These are phyloP conservation scores for Erodium moschatum DNA, from an alignment of 441 rosid genomes.

Conservation along the genomic window DNA sequence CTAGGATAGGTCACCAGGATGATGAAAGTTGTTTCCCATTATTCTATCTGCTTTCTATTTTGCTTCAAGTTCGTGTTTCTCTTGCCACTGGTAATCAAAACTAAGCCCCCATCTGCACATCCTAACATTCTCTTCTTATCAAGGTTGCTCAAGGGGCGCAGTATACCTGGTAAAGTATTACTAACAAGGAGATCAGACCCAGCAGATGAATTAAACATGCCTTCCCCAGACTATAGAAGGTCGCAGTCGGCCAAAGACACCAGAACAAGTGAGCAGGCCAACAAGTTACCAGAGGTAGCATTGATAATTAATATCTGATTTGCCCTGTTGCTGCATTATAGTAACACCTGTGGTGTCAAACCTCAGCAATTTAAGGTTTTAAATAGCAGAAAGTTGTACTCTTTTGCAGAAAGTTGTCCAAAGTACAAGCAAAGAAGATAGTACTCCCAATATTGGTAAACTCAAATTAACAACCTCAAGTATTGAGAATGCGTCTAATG, in stretches of 20 bases:
- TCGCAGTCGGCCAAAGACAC: slow-evolving; percentile 71
- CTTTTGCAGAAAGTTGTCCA: slow-evolving; percentile 44
- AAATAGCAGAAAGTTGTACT: slow-evolving; percentile 10
- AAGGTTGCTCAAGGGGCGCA: slow-evolving; percentile 86
- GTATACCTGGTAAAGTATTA: slow-evolving; percentile 87
- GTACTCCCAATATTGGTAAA: slow-evolving; percentile 23
- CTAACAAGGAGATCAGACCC: slow-evolving; percentile 71
- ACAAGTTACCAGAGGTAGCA: slow-evolving; percentile 43
- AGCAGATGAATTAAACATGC: slow-evolving; percentile 33
- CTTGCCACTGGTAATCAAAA: background rate
- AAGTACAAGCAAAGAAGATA: slow-evolving; percentile 32
- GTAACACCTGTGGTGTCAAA: background rate
- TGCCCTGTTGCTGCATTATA: background rate
- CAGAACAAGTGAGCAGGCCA: slow-evolving; percentile 47
- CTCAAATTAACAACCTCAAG: slow-evolving; percentile 24
- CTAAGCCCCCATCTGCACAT: background rate
- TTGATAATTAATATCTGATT: slow-evolving; percentile 5
- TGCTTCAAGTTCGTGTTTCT: background rate
- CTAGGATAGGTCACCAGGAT: background rate
- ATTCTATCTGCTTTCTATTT: background rate
- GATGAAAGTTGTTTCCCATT: background rate
- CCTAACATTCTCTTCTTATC: slow-evolving; percentile 6
- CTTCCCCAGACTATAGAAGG: slow-evolving; percentile 57
- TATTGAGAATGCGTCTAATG: slow-evolving; percentile 38
- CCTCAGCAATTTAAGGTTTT: background rate